A percentile compares a stretch with the other conserved stretches of the same genome.
phyloP scores from a whole-genome alignment of 2,329 filamentous ascomycete genomes.

The Venturia nashicola region DNA sequence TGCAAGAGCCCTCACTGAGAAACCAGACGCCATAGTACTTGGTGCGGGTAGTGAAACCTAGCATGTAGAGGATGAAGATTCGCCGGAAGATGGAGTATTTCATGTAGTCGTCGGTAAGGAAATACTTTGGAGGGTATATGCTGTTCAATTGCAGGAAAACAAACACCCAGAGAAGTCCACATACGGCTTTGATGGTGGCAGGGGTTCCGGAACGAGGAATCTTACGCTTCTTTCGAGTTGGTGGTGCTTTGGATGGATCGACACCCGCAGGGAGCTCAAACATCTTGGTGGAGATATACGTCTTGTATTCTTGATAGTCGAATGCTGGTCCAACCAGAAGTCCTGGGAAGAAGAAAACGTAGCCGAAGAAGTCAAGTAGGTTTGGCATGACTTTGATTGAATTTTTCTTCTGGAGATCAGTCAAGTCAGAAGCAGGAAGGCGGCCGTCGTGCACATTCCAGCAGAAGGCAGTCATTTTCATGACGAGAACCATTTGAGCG shows the following conservation, averaged over 20 bases:
- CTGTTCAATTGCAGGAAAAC: conserved; percentile 61
- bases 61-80: conserved; percentile 70
- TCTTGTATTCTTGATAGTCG: conserved; percentile 83
- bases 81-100: conserved; percentile 57
- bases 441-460: conserved; percentile 96
- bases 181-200: conserved; percentile 61
- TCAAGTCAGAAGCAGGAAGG: conserved; percentile 65
- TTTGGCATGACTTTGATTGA: conserved; percentile 63
- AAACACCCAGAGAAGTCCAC: conserved; percentile 68
- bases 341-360: conserved; percentile 90
- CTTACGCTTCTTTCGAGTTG: conserved; percentile 77
- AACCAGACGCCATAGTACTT: conserved; percentile 98
- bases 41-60: conserved; percentile 66
- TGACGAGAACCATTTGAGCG: conserved; percentile 95
- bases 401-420: conserved; percentile 73
- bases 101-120: conserved; percentile 56
- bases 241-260: conserved; percentile 76
- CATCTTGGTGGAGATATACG: conserved; percentile 89
- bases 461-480: conserved; percentile 94
- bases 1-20: conserved; percentile 86
- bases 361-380: conserved; percentile 73
- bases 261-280: conserved; percentile 72
- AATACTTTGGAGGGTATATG: conserved; percentile 50
- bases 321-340: conserved; percentile 85
- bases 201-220: conserved; percentile 86